Base-by-base conservation (phyloP, 257 asterid genomes). In the Scutellaria barbata region DNA sequence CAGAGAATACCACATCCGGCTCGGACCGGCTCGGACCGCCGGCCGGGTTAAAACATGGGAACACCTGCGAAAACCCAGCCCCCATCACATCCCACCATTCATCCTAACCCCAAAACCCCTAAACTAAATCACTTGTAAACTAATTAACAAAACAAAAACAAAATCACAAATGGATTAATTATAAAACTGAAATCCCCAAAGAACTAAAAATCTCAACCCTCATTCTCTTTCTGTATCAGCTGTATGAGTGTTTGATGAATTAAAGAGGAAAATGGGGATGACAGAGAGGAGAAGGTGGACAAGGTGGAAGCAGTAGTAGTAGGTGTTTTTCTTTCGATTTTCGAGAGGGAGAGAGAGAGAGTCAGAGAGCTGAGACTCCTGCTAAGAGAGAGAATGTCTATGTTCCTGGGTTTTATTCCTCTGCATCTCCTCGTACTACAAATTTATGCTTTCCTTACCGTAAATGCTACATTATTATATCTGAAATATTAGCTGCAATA, bases 1-100 rank as follows among this genome's bases (percentile, higher is more conserved):
- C 83, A n/a, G 81, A 51, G 82, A 86, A 88, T 3, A 84, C 69
- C 72, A 65, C 81, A 58, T 88, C 98, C 86, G 94, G 73, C 37
- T 88, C 96, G 39, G 81, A 78, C 82, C 97, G 88, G 89, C 43
- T 82, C 76, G 80, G 77, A 25, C 79, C 85, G 78, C 74, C 87
- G 81, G 84, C 87, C 89, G 96, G 96, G 78, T 75, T 85, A 80
- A 92, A 88, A 80, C 96, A 89, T 64, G 95, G 96, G 69, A 89
- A 87, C 76, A 79, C 91, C 86, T 85, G 93, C 80, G 98, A 92
- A 68, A 90, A 85, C 76, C 97, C 96, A 70, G 89, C 96, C 83
- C 98, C 98, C 98, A 89, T 92, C 85, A 92, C 94, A 81, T 79
- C 86, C 84, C 77, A 76, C 82, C 84, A 84, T 85, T 89, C 98